Base-by-base conservation (phyloP, 2,329 filamentous ascomycete genomes). In the Coniochaeta pulveracea region DNA sequence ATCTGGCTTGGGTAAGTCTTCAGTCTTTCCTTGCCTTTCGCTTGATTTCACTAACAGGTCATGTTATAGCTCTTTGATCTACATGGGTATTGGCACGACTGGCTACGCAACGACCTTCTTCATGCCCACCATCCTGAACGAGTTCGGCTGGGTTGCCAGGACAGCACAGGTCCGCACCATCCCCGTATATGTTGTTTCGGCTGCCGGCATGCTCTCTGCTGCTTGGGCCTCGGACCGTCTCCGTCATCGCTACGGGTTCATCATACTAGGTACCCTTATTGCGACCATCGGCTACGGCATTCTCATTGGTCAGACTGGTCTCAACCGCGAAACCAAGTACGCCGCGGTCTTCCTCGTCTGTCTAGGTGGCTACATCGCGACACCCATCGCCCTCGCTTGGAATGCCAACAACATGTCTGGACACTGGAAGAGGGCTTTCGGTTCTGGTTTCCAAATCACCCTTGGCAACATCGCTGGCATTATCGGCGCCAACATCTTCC, bases 321-420 rank as follows among this genome's bases (percentile, higher is more conserved):
- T 50, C 4, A 43, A 39, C 9, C 11, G 6, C 15, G 24, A 10
- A 6, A n/a, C 24, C n/a, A 10, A n/a, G 11, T 61, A 58, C 36
- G 48, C 42, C 24, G 55, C 56, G 21, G 39, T 54, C 9, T 61
- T 61, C 43, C 44, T 61, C 14, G 44, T 56, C 8, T 47, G 48
- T 4, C 39, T 47, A 3, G 58, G 57, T 11, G 54, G 50, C 5
- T 56, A 51, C 35, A 49, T 51, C 12, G 41, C 41, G 7, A 49
- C 49, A 10, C 55, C 58, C 5, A 46, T 59, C 19, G 43, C 47
- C 1, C 43, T 70, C 11, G 58, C 55, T 3, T 71, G 66, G 66
- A 57, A 70, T 2, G 50, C 58, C 8, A 70, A 70, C 49, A 72
- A 72, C 37, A 47, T 71, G 1, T 60, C 61, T 1, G 68, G 66